These are phyloP conservation scores for Candida jianshihensis DNA, from an alignment of 805 yeast genomes.

Conservation along the genomic window DNA sequence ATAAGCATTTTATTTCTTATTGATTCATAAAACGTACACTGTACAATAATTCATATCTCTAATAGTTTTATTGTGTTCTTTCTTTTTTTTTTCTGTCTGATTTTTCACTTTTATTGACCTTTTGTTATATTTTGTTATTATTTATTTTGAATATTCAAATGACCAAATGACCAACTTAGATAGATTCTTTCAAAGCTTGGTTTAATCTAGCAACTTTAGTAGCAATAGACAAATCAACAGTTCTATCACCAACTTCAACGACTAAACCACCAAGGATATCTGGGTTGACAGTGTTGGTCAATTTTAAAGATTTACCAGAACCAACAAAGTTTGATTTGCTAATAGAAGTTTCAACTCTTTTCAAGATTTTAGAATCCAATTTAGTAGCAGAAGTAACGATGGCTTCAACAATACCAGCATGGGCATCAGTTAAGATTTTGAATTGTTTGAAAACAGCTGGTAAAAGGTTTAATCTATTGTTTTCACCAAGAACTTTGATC, in stretches of 20 bases:
- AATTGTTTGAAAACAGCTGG: constrained; percentile 62
- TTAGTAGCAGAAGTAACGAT: constrained; percentile 82
- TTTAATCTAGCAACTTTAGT: constrained; percentile 83
- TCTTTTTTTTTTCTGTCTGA: not conserved
- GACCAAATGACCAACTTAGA: no score
- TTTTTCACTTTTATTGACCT: no score
- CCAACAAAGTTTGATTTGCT: constrained; percentile 78
- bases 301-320: constrained; percentile 74
- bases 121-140: not conserved
- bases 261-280: constrained; percentile 93
- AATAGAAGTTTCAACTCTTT: constrained; percentile 73
- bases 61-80: not conserved
- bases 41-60: no score
- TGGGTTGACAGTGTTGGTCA: constrained; percentile 78
- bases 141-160: no score
- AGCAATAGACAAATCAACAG: constrained; percentile 87
- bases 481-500: constrained; percentile 80
- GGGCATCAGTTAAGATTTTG: constrained; percentile 74
- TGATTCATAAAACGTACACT: not conserved
- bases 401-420: constrained; percentile 89
- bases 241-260: constrained; percentile 94
- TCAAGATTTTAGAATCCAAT: constrained; percentile 73
- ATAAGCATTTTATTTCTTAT: constrained; percentile 3
- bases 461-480: constrained; percentile 82
- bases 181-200: constrained; percentile 78